Conservation (phyloP, 192 early-diverging fungal genomes). For the Umbelopsis vinacea region DNA sequence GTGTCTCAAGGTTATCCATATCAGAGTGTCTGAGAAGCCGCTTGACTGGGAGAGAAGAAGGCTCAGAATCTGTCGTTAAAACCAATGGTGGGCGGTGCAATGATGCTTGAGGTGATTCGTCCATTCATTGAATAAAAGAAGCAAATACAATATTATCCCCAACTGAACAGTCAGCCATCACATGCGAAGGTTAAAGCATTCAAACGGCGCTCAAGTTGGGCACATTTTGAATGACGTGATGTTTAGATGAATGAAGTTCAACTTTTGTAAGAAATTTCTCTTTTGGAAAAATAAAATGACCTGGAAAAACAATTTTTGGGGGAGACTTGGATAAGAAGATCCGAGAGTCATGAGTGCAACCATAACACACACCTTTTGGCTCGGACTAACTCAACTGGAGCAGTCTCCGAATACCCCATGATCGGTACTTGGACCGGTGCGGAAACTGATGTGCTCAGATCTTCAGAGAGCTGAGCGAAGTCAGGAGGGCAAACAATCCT, state of each 20-base stretch:
- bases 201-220: not conserved
- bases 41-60: slow-evolving; percentile 5
- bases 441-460: slow-evolving; percentile 10
- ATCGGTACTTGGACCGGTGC: not conserved
- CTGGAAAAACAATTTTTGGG: no score
- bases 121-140: not conserved
- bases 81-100: slow-evolving; percentile 1
- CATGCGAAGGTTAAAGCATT: not conserved
- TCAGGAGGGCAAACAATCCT: slow-evolving; percentile 21
- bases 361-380: not conserved
- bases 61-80: slow-evolving; percentile 16
- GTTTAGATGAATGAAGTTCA: not conserved
- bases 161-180: not conserved
- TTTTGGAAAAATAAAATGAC: no score
- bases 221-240: not conserved
- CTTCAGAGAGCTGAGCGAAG: not conserved
- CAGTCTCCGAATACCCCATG: slow-evolving; percentile 1
- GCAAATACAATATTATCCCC: not conserved
- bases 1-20: not conserved
- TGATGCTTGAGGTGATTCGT: not conserved
- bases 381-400: not conserved
- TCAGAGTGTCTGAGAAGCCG: slow-evolving; percentile 3
- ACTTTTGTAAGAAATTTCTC: no score
- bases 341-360: slow-evolving; percentile 10
- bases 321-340: not conserved